A percentile compares a stretch with the other conserved stretches of the same genome.
Evolutionary conservation across 1,284 basidiomycete species (phyloP).

Genomic region (Agroathelia rolfsii): DNA sequence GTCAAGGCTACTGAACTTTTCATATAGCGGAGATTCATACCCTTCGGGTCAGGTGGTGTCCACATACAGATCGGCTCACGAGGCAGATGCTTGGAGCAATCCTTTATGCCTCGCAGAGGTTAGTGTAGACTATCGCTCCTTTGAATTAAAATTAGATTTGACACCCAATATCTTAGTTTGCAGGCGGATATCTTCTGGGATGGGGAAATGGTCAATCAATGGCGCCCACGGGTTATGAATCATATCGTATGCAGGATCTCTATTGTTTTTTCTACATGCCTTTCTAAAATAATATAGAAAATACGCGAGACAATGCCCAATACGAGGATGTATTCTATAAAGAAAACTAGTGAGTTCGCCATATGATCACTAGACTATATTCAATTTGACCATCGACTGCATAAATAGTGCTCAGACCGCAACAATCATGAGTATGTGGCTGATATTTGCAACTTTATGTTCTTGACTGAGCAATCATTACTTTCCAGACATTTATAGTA

Average conservation of each 20-base stretch:
- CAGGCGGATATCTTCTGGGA: conserved; percentile 34
- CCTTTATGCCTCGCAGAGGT: conserved; percentile 43
- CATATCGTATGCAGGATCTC: conserved; percentile 27
- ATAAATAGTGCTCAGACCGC: conserved; percentile 39
- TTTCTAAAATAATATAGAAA: no score
- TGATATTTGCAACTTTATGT: no score
- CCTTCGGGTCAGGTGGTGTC: conserved; percentile 40
- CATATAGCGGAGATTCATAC: conserved; percentile 39
- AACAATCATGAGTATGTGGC: conserved; percentile 35
- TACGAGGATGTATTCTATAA: conserved; percentile 44
- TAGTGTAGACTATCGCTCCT: conserved; percentile 1
- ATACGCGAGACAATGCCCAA: no score
- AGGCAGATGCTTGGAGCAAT: conserved; percentile 32
- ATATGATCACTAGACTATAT: background rate
- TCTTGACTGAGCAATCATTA: no score
- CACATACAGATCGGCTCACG: conserved; percentile 34
- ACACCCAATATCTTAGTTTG: conserved; percentile 36
- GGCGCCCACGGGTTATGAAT: conserved; percentile 40
- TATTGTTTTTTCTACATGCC: no score
- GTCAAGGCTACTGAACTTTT: no score
- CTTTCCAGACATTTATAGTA: conserved; percentile 40
- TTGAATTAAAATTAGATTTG: no score
- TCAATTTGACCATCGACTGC: no score
- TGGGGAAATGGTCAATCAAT: conserved; percentile 29
- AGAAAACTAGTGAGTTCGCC: conserved; percentile 31